Evolutionary conservation across 139 green algal species (phyloP).

Genomic region (Tetradesmus obliquus): DNA sequence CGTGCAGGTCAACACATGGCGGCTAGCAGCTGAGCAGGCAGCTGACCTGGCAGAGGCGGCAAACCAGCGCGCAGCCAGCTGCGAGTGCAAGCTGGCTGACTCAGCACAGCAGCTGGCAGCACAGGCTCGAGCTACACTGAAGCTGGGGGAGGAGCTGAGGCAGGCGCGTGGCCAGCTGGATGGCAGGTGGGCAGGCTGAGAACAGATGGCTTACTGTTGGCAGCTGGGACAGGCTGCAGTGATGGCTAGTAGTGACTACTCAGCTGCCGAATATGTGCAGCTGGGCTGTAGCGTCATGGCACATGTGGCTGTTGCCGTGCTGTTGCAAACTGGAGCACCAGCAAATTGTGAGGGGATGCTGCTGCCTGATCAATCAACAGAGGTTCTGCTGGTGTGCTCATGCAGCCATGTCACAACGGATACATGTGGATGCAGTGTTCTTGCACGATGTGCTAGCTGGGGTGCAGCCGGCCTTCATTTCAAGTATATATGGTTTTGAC

Average conservation of each 20-base stretch:
- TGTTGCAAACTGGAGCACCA: too few species aligned
- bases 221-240: too few species aligned
- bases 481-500: background rate
- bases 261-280: too few species aligned
- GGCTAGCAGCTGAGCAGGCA: conserved; percentile 34
- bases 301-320: too few species aligned
- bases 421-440: too few species aligned
- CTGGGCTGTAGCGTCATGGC: too few species aligned
- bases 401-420: background rate
- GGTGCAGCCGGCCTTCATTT: too few species aligned
- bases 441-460: too few species aligned
- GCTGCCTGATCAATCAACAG: too few species aligned
- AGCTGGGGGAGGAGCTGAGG: background rate
- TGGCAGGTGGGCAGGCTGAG: background rate
- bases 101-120: background rate
- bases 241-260: too few species aligned
- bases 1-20: conserved; percentile 8
- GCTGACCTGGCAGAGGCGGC: conserved; percentile 6
- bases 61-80: background rate
- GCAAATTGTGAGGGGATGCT: too few species aligned
- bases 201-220: too few species aligned
- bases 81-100: background rate
- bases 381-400: background rate
- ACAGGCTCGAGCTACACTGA: background rate
- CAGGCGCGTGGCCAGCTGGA: background rate